Percentiles rank a stretch among this genome's conserved stretches.
Conservation (phyloP, 768 basidiomycete genomes). For the Sporobolomyces pararoseus region DNA sequence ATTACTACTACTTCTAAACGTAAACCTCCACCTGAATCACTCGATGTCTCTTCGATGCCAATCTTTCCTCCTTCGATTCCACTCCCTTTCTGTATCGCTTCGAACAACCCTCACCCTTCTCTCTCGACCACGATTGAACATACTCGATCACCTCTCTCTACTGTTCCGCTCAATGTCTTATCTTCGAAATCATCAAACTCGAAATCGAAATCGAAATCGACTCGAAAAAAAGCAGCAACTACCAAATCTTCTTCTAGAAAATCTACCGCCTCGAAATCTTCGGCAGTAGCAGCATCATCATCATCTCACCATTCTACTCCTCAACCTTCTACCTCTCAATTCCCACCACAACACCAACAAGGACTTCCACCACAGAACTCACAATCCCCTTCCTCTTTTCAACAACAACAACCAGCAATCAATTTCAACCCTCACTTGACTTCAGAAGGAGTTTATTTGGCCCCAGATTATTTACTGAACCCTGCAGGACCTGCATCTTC, state of each 20-base stretch:
- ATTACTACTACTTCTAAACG: background rate
- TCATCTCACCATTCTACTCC: background rate
- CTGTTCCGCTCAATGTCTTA: too few relatives aligned
- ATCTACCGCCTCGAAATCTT: too few relatives aligned
- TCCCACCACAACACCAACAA: background rate
- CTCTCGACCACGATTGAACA: background rate
- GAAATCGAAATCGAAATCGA: too few relatives aligned
- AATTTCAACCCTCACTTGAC: background rate
- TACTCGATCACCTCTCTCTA: background rate
- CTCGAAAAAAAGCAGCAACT: too few relatives aligned
- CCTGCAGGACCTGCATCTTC: constrained; percentile 37
- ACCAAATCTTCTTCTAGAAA: too few relatives aligned
- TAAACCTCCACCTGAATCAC: background rate
- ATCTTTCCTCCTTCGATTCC: constrained; percentile 25
- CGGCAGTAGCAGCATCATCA: background rate
- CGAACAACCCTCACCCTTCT: constrained; percentile 2
- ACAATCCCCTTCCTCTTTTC: background rate
- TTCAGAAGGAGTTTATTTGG: constrained; percentile 19
- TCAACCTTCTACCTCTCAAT: background rate
- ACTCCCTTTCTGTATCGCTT: constrained; percentile 15
- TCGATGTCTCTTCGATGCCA: constrained; percentile 12
- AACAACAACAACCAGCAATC: background rate
- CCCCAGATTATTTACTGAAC: constrained; percentile 38
- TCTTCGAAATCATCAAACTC: background rate
- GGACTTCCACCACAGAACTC: background rate